Evolutionary conservation across 495 filamentous ascomycete species (phyloP), one percentile per base, ranked within the genome.

Genomic region (Trichoderma virens): DNA sequence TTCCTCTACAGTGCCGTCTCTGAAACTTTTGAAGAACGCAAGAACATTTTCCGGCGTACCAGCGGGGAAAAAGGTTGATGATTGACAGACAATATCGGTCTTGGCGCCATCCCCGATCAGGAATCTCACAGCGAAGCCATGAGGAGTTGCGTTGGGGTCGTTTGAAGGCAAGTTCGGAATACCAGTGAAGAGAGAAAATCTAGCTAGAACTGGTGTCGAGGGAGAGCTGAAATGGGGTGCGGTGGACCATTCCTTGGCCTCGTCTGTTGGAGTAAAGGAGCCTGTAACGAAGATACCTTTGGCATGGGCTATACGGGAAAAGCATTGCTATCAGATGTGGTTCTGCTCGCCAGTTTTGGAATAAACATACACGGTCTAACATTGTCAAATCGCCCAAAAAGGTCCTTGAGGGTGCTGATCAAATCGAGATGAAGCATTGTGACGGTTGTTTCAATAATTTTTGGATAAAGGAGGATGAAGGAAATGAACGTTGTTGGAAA

Each of bases 61-160:
- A 0, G 70, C 75, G 0, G 81, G 83, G 71, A 84, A 85, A 64
- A 71, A 73, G 56, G 74, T 70, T 2, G 76, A 78, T 7, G 75
- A 78, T 70, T 86, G 83, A 1, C 72, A 70, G 62, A 86, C 70
- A 67, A 86, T 81, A 68, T 86, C 82, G 0, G 82, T 85, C 69
- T 86, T 82, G 18, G 65, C 69, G 5, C 63, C 68, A 31, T 71
- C 68, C 23, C 78, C 75, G 5, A 82, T 72, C 32, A 78, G 39
- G 71, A 84, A 83, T 45, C 82, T 78, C 66, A 82, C 67, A 14
- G 75, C 81, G 20, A 83, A 70, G 25, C 82, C 82, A 27, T 76
- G 76, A 0, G 82, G 82, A 65, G 81, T 76, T 64, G 76, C 74
- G 27, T 77, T 75, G 3, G 76, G 70, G 64, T 83, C 77, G 0